These are phyloP conservation scores for Starmerella asiatica DNA, from an alignment of 805 yeast species.

Conservation along the genomic window DNA sequence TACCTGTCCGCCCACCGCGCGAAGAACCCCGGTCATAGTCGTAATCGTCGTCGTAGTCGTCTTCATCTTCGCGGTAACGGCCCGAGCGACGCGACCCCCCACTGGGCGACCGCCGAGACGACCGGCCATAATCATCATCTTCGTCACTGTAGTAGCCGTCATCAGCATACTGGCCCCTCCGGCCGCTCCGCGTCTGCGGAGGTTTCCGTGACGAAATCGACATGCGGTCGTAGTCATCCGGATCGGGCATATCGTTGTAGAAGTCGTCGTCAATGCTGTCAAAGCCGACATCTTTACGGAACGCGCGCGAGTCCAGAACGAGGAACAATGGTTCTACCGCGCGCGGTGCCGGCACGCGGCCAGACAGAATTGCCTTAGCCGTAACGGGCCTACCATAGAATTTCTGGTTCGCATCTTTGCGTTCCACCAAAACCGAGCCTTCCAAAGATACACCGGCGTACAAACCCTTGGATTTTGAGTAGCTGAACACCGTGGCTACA, in stretches of 20 bases:
- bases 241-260: constrained; percentile 62
- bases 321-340: constrained; percentile 78
- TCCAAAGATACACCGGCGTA: constrained; percentile 96
- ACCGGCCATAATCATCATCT: constrained; percentile 2
- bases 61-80: constrained; percentile 19
- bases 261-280: constrained; percentile 49
- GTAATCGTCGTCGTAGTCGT: constrained; percentile 18
- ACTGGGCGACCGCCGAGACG: constrained; percentile 1
- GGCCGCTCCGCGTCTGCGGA: constrained; percentile 3
- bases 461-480: constrained; percentile 90
- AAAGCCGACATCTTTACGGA: constrained; percentile 36
- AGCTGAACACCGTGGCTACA: constrained; percentile 83
- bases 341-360: constrained; percentile 86
- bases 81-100: constrained; percentile 8
- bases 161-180: constrained; percentile 9
- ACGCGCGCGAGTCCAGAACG: constrained; percentile 73
- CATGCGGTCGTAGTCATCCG: constrained; percentile 15
- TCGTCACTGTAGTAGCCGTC: constrained; percentile 19
- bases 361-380: constrained; percentile 71
- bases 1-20: constrained; percentile 6
- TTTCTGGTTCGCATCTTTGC: constrained; percentile 93
- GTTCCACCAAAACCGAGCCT: constrained; percentile 91
- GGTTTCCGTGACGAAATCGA: constrained; percentile 3
- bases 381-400: constrained; percentile 83
- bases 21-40: constrained; percentile 2